Evolutionary conservation across 164 flowering plant genomes (phyloP), one percentile per base, ranked within the genome.

Genomic region (Cinnamomum chago): DNA sequence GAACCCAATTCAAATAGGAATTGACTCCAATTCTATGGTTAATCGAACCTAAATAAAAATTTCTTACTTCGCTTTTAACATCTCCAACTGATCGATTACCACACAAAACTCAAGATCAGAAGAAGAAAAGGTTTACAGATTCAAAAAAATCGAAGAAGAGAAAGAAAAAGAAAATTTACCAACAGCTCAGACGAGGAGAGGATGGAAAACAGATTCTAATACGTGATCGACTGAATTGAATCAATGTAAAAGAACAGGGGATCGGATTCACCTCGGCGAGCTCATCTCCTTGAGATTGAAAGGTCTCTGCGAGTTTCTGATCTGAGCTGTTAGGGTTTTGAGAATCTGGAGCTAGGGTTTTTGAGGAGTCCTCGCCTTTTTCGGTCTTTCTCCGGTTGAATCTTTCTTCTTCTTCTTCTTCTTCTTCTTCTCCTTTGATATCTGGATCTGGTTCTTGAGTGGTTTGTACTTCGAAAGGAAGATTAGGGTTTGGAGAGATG

Each of bases 261-360:
- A 40, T 7, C 11, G 30, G 23, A 24, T 1, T 12, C 74, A 89
- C 90, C 90, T 86, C 88, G 28, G 93, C 93, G 25, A 86, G 85
- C 78, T 82, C 82, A 75, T 85, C 75, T 22, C 93, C 93, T 75
- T 85, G 81, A 20, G 80, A 58, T 73, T 77, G 85, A 76, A 89
- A 89, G 22, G 82, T 68, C 23, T 81, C 75, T 3, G 88, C 86
- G 23, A 89, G 87, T 24, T 75, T 67, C 58, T 55, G 22, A 4
- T 70, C 68, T 6, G 70, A 73, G 27, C 70, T 50, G 67, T 70
- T 73, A 15, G 51, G 70, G n/a, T 62, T 33, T 67, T 30, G 25
- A 30, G 66, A 6, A 25, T 35, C 11, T 70, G 71, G 14, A 50
- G 64, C 50, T 62, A 65, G 79, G 73, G 79, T 67, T 72, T 73